Evolutionary conservation across 345 rosid genomes (phyloP), one percentile per base, ranked within the genome.

Genomic region (Arabidopsis thaliana): DNA sequence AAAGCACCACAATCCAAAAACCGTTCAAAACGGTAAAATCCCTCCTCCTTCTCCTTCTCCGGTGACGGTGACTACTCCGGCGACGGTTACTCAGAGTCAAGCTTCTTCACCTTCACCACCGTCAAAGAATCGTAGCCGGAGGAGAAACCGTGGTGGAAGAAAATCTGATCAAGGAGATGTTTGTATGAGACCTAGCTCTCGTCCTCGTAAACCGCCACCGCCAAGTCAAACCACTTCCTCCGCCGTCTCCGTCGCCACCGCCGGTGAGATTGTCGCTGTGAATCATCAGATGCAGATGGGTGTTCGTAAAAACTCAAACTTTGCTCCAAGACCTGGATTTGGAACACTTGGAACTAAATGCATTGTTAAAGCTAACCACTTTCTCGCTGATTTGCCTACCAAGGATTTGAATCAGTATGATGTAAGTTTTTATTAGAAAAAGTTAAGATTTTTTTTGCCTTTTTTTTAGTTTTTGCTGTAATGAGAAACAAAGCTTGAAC

Each of bases 331-430:
- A 73, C 98, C 99, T 76, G 98, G 98, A 40, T 93, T 60, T 82
- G 99, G 99, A 41, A 84, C 83, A 58, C 81, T 85, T 72, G 99
- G 99, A 81, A 91, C 93, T 56, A 89, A 81, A 80, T 96, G 99
- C 78, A 88, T 96, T 41, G 98, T 96, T 28, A 96, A 96, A 85
- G 99, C 97, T 70, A 96, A 96, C 83, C 99, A 96, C 83, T 96
- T 96, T 85, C 84, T 96, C 24, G 87, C 98, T 33, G 91, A 91
- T 84, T 85, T 96, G 63, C 96, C 97, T 2, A 89, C 82, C 63
- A 93, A 96, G 81, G 97, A 96, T 82, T 86, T 96, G 84, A 87
- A 85, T 82, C 99, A 93, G 49, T 96, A 96, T 84, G 97, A 90
- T 85, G 99, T 92, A 84, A 70, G 76, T 69, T 51, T 9, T 28